Evolutionary conservation across 2,329 filamentous ascomycete genomes (phyloP).

Genomic region (Aspergillus flavus): DNA sequence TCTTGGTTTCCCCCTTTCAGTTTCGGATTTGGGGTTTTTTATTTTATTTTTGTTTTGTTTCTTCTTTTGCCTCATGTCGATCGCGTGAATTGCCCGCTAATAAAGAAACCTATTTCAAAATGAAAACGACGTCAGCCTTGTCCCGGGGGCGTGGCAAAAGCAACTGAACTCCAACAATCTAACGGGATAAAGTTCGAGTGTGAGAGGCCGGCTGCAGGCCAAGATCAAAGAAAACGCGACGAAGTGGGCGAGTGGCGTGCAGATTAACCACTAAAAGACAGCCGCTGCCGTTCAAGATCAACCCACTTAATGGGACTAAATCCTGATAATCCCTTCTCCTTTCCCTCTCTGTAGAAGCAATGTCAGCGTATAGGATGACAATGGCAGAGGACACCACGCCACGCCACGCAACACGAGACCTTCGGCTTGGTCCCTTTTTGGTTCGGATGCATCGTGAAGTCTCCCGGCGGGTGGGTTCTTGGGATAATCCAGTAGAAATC

Average conservation of each 20-base stretch:
- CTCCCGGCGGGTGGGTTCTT: conserved; percentile 9
- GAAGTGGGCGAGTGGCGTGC: conserved; percentile 16
- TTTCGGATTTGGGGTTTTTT: background rate
- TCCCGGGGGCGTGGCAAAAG: conserved; percentile 10
- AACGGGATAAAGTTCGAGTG: conserved; percentile 10
- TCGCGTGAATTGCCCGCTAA: background rate
- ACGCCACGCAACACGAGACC: conserved; percentile 11
- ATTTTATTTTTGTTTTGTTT: background rate
- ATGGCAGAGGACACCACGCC: conserved; percentile 1
- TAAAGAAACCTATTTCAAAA: background rate
- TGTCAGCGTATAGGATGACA: background rate
- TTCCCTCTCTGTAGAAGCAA: background rate
- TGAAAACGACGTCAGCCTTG: conserved; percentile 1
- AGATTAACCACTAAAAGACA: background rate
- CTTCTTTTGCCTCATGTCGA: background rate
- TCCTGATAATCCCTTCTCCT: background rate
- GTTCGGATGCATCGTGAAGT: conserved; percentile 15
- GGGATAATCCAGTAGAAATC: conserved; percentile 7
- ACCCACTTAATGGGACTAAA: background rate
- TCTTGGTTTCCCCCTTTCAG: background rate
- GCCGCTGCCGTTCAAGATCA: conserved; percentile 3
- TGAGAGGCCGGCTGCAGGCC: background rate
- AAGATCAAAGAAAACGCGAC: conserved; percentile 8
- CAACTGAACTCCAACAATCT: conserved; percentile 7
- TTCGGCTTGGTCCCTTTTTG: conserved; percentile 10